Evolutionary conservation across 1,284 basidiomycete species (phyloP), one percentile per base, ranked within the genome.

Genomic region (Volvariella volvacea): DNA sequence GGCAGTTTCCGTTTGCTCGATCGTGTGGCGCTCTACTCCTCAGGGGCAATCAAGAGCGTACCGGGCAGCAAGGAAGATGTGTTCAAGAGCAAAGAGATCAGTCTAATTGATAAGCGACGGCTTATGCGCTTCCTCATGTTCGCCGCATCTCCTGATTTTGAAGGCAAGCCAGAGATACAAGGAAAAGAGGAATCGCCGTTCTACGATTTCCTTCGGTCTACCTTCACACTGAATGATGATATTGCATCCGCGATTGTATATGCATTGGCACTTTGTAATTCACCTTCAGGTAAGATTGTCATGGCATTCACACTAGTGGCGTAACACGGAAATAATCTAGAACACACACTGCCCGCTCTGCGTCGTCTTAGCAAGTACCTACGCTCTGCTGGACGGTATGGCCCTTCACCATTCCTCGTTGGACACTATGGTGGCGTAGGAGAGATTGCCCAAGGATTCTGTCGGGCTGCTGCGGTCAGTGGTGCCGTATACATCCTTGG

Each of bases 391-490:
- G 94, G 95, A 1, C 74, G 89, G 22, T 98, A 96, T 57, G 95
- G 95, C 4, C 67, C 88, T 8, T 92, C 90, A 0, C 83, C 95
- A 0, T 98, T 94, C 65, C 77, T 99, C 12, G 76, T 98, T 3
- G 92, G 91, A 0, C 93, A 97, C 55, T 98, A 97, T 59, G 95
- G 95, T 22, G 92, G 93, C 2, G 71, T 84, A 0, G 92, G 93
- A 2, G 93, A 96, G 57, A 80, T 95, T n/a, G 77, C 88, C 0
- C 92, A 96, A 62, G 92, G 91, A 0, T 97, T 94, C 60, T 95
- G 92, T 62, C 88, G 92, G 25, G 78, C 84, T 4, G 78, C 88
- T 28, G 92, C 93, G 2, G 92, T 96, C 4, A 76, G 78, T 50
- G 91, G 92, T 7, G 84, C 78, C 0, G 85, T 85, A 1, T 95